A percentile compares a stretch with the other conserved stretches of the same genome.
These are phyloP conservation scores for Lentithecium fluviatile DNA, from an alignment of 495 filamentous ascomycete genomes.

Conservation along the genomic window DNA sequence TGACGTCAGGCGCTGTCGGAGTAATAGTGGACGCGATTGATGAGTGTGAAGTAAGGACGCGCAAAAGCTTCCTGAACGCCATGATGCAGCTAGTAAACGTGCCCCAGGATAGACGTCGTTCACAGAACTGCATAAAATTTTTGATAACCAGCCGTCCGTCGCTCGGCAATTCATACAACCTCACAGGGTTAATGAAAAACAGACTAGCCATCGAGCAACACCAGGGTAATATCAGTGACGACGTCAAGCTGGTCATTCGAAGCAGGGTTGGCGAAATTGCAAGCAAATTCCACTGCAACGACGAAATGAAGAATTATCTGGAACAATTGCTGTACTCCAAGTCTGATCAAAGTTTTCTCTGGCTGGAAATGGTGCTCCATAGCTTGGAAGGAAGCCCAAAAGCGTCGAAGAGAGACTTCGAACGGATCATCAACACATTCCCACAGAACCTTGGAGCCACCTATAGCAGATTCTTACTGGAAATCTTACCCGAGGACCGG, in stretches of 20 bases:
- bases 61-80: conserved; percentile 3
- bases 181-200: not conserved
- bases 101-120: not conserved
- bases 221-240: conserved; percentile 7
- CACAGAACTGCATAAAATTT: conserved; percentile 25
- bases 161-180: not conserved
- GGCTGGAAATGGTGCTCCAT: conserved; percentile 22
- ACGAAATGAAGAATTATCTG: conserved; percentile 1
- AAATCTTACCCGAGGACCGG: conserved; percentile 5
- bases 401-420: conserved; percentile 7
- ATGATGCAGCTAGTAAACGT: conserved; percentile 16
- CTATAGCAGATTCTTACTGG: conserved; percentile 8
- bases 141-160: conserved; percentile 27
- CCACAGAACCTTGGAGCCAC: conserved; percentile 16
- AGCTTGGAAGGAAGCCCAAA: conserved; percentile 3
- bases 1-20: conserved; percentile 6
- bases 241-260: conserved; percentile 22
- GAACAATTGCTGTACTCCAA: conserved; percentile 19
- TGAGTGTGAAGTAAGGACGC: conserved; percentile 28
- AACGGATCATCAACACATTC: conserved; percentile 15
- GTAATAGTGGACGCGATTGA: conserved; percentile 34
- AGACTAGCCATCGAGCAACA: conserved; percentile 18
- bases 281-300: not conserved
- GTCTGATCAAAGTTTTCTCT: conserved; percentile 21
- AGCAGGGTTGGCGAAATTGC: conserved; percentile 11